phyloP scores from a whole-genome alignment of 2,329 filamentous ascomycete genomes.

The Ophidiomyces ophidiicola region DNA sequence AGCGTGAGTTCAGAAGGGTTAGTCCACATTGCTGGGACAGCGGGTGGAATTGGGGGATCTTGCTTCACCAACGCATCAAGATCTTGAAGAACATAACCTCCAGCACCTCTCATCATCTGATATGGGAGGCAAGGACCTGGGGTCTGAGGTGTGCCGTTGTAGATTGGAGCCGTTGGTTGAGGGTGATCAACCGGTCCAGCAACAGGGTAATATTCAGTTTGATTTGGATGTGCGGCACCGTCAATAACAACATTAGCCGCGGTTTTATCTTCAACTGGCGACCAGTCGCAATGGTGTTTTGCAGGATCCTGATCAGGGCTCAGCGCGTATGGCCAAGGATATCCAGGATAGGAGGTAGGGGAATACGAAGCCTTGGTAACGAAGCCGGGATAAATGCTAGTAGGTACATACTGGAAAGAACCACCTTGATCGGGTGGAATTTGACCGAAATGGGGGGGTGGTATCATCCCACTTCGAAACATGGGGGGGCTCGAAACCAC shows the following conservation, averaged over 20 bases:
- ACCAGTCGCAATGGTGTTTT: slow-evolving; percentile 30
- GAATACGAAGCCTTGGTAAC: slow-evolving; percentile 24
- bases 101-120: slow-evolving; percentile 37
- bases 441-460: slow-evolving; percentile 22
- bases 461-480: slow-evolving; percentile 22
- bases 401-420: slow-evolving; percentile 27
- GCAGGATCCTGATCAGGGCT: slow-evolving; percentile 28
- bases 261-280: slow-evolving; percentile 31
- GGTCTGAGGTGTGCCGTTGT: slow-evolving; percentile 54
- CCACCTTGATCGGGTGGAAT: slow-evolving; percentile 24
- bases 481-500: slow-evolving; percentile 26
- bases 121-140: slow-evolving; percentile 39
- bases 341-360: slow-evolving; percentile 23
- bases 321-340: slow-evolving; percentile 28
- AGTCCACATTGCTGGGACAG: slow-evolving; percentile 74
- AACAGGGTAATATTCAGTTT: slow-evolving; percentile 48
- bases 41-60: slow-evolving; percentile 72
- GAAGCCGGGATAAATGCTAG: slow-evolving; percentile 28
- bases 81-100: slow-evolving; percentile 36
- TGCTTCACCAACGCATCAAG: slow-evolving; percentile 57
- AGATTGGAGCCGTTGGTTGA: slow-evolving; percentile 35
- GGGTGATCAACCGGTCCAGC: slow-evolving; percentile 51
- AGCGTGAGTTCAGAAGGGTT: slow-evolving; percentile 79
- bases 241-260: slow-evolving; percentile 55
- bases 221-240: slow-evolving; percentile 44